These are phyloP conservation scores for Lactarius quietus DNA, from an alignment of 768 basidiomycete species.

Conservation along the genomic window DNA sequence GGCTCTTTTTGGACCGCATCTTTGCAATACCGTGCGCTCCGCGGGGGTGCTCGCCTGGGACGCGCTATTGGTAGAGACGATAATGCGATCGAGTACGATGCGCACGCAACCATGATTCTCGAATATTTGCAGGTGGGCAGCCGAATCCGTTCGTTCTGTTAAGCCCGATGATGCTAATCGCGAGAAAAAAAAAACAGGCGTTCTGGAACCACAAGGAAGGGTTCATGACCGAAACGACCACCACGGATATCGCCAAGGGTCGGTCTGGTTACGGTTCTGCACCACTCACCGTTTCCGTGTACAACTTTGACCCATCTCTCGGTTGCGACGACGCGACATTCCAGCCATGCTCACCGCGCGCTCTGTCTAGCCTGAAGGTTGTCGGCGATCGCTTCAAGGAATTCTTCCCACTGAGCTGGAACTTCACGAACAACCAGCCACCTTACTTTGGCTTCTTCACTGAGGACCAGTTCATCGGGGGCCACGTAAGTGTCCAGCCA, in stretches of 20 bases:
- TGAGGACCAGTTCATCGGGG: constrained; percentile 11
- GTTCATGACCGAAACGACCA: constrained; percentile 20
- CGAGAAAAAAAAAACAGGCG: constrained; percentile 2
- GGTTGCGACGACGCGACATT: constrained; percentile 21
- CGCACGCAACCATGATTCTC: constrained; percentile 16
- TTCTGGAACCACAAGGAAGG: constrained; percentile 21
- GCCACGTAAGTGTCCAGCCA: constrained; percentile 11
- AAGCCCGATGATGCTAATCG: too few relatives aligned
- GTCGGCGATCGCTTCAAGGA: constrained; percentile 10
- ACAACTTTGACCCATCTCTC: constrained; percentile 19
- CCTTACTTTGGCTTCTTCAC: constrained; percentile 22
- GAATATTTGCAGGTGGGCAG: constrained; percentile 20
- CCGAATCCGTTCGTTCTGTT: neutral
- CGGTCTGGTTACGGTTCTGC: constrained; percentile 23
- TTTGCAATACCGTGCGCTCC: constrained; percentile 23
- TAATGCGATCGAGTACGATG: constrained; percentile 6
- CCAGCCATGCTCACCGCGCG: constrained; percentile 22
- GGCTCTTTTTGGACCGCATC: constrained; percentile 24
- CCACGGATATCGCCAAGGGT: constrained; percentile 10
- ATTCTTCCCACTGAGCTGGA: constrained; percentile 13
- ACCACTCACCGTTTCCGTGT: constrained; percentile 15
- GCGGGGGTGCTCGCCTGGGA: constrained; percentile 23
- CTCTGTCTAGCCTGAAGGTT: constrained; percentile 19
- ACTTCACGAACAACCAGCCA: constrained; percentile 10
- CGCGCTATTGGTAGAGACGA: constrained; percentile 2